Evolutionary conservation across 192 early-diverging fungal genomes (phyloP), one percentile per base, ranked within the genome.

Genomic region (Coemansia reversa): DNA sequence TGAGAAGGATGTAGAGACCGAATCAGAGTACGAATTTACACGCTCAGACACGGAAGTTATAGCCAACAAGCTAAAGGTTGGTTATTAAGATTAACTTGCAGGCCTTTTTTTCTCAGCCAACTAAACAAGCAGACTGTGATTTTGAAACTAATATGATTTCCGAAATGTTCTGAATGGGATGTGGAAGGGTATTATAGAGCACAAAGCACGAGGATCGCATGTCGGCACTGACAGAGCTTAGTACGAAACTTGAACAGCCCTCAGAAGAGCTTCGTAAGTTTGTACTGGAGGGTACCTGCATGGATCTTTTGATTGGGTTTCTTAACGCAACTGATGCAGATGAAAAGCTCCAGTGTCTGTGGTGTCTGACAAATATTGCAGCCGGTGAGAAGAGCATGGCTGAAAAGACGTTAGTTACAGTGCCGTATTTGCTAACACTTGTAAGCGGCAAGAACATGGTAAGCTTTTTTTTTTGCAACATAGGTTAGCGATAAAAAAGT

Each of bases 341-440:
- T 7, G 84, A 86, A 48, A 85, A 84, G 58, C 69, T 86, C n/a
- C 75, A 81, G 51, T 76, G 81, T 18, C 65, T 81, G 6, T 87
- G 83, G 64, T 86, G 86, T 11, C 63, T 88, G 56, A 88, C 87
- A n/a, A 88, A 84, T 64, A 84, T 84, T 81, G 73, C 60, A 2
- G 68, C 67, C 0, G 67, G 60, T 39, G 76, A 79, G 24, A 39
- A 63, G 7, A 33, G 39, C 1, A 25, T 63, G 19, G 70, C 66
- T 1, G 69, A 84, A 29, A 63, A 73, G 23, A 79, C 80, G 4
- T 62, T 86, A 12, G 62, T 48, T 14, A 69, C 81, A 0, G 77
- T 72, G 30, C 87, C 87, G 1, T 66, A 83, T 35, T 59, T 88
- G 53, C 79, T 86, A 18, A 32, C 69, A 28, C 76, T 83, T 39